Percentiles rank a stretch among this genome's conserved stretches.
phyloP scores from a whole-genome alignment of 202 grass and related monocot genomes.

The Cymbopogon flexuosus region DNA sequence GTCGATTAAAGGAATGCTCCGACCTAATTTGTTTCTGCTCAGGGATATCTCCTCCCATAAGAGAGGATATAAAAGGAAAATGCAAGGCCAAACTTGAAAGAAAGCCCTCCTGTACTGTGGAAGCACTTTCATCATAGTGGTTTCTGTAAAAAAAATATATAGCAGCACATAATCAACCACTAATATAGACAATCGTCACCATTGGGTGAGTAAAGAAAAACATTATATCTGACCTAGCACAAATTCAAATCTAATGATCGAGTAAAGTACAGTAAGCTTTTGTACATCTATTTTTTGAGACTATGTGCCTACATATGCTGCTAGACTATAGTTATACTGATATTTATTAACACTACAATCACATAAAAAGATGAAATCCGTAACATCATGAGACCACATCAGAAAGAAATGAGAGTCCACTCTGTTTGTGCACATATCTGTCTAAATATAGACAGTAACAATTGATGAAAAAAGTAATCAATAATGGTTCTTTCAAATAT shows the following conservation, averaged over 20 bases:
- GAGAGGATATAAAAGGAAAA: constrained; percentile 69
- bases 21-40: constrained; percentile 24
- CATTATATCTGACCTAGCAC: background rate
- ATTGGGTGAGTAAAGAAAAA: constrained; percentile 11
- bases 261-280: background rate
- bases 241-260: background rate
- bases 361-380: background rate
- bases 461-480: background rate
- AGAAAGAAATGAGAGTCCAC: background rate
- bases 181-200: background rate
- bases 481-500: background rate
- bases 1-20: constrained; percentile 30
- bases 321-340: background rate
- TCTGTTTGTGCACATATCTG: background rate
- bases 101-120: constrained; percentile 50
- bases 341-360: constrained; percentile 4
- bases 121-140: constrained; percentile 29
- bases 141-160: constrained; percentile 31
- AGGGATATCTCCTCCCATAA: constrained; percentile 50
- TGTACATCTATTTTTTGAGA: background rate
- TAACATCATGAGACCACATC: background rate
- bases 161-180: constrained; percentile 1
- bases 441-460: background rate
- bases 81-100: constrained; percentile 51
- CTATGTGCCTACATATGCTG: background rate